phyloP scores from a whole-genome alignment of 2,329 filamentous ascomycete species.

The Monilinia laxa region DNA sequence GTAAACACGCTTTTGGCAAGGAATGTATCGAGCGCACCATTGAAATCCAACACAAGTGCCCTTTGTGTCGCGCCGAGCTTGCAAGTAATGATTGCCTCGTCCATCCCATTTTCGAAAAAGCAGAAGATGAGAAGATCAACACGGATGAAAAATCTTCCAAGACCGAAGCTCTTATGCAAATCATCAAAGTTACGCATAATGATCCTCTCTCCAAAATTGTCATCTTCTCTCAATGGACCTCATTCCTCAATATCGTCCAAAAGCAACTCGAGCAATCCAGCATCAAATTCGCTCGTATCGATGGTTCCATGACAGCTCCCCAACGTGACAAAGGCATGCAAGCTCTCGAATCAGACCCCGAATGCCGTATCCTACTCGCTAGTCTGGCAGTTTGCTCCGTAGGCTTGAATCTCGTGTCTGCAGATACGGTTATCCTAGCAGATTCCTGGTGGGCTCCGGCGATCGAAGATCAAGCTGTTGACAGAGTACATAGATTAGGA shows the following conservation, averaged over 20 bases:
- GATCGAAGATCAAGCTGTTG: conserved; percentile 88
- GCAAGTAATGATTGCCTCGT: conserved; percentile 61
- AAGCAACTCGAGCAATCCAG: conserved; percentile 60
- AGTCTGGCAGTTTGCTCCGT: conserved; percentile 81
- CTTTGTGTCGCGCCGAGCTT: conserved; percentile 75
- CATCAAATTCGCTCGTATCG: conserved; percentile 69
- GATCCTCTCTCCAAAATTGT: conserved; percentile 67
- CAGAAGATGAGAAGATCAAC: conserved; percentile 54
- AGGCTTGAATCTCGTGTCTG: conserved; percentile 80
- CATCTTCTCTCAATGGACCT: conserved; percentile 76
- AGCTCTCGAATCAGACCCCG: conserved; percentile 63
- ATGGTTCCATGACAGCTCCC: conserved; percentile 72
- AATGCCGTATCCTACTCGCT: conserved; percentile 75
- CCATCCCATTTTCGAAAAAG: conserved; percentile 60
- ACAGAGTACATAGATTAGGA: conserved; percentile 82
- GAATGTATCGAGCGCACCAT: conserved; percentile 74
- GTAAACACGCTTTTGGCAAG: conserved; percentile 76
- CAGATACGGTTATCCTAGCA: conserved; percentile 79
- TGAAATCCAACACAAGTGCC: conserved; percentile 74
- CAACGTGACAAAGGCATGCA: conserved; percentile 71
- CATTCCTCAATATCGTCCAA: conserved; percentile 71
- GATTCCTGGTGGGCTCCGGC: conserved; percentile 93
- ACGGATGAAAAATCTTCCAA: conserved; percentile 72
- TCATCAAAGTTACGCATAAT: conserved; percentile 67
- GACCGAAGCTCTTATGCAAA: conserved; percentile 73